Conservation (phyloP, 2,329 filamentous ascomycete genomes). For the Nectriaceae sp. region DNA sequence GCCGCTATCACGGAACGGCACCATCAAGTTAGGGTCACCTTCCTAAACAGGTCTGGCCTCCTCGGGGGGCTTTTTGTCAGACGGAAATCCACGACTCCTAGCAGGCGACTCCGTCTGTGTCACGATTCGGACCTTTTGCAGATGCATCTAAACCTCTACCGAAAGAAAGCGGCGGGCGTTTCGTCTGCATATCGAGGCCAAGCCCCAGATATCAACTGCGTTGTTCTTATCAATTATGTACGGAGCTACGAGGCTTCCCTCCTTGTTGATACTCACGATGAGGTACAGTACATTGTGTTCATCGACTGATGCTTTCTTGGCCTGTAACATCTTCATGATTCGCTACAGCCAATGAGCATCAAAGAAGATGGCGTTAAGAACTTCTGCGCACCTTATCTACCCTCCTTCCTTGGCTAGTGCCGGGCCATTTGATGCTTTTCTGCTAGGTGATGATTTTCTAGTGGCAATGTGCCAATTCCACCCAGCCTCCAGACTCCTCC, state of each 20-base stretch:
- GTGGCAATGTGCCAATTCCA: conserved; percentile 12
- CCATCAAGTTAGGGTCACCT: conserved; percentile 12
- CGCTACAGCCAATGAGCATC: conserved; percentile 17
- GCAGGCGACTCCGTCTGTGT: conserved; percentile 9
- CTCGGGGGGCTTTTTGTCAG: conserved; percentile 1
- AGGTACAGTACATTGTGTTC: neutral
- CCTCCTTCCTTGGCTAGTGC: conserved; percentile 27
- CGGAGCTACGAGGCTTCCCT: neutral
- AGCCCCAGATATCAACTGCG: neutral
- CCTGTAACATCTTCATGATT: neutral
- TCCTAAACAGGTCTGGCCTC: conserved; percentile 11
- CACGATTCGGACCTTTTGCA: conserved; percentile 27
- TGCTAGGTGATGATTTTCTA: conserved; percentile 5
- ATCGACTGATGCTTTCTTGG: neutral
- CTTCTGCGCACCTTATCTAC: conserved; percentile 26
- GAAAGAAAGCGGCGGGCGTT: conserved; percentile 4
- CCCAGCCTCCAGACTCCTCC: neutral
- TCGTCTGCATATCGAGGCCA: neutral
- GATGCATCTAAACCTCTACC: conserved; percentile 9
- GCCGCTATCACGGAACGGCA: conserved; percentile 14
- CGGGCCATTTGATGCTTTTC: conserved; percentile 15
- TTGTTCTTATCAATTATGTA: neutral
- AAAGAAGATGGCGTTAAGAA: conserved; percentile 16
- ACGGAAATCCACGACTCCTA: neutral
- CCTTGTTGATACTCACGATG: neutral